Conservation (phyloP, 208 protist species). For the Trypanosoma brucei region DNA sequence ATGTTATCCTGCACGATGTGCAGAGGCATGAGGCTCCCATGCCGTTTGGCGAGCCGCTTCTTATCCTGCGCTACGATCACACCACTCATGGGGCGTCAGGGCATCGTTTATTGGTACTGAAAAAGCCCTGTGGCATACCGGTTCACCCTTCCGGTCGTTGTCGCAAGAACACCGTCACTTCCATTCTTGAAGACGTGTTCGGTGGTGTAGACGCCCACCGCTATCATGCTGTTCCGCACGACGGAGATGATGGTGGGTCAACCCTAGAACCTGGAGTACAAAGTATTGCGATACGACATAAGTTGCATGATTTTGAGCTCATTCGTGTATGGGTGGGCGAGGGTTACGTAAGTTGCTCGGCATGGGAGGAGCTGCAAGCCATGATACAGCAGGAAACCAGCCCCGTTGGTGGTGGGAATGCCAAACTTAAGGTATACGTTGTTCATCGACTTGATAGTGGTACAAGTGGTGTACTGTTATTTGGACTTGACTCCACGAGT, state of each 20-base stretch:
- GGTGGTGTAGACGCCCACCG: conserved; percentile 50
- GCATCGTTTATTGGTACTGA: conserved; percentile 47
- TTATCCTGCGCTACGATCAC: conserved; percentile 49
- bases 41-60: conserved; percentile 43
- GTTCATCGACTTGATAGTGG: conserved; percentile 83
- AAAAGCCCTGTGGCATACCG: conserved; percentile 68
- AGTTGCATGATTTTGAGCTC: conserved; percentile 48
- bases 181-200: conserved; percentile 83
- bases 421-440: conserved; percentile 39
- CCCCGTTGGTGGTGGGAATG: neutral
- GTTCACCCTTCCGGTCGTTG: conserved; percentile 90
- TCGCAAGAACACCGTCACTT: conserved; percentile 90
- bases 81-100: neutral
- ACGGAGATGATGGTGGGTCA: neutral
- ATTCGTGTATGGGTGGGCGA: conserved; percentile 48
- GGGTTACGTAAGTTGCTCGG: conserved; percentile 27
- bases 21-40: conserved; percentile 93
- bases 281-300: conserved; percentile 48
- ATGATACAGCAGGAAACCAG: conserved; percentile 7
- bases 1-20: conserved; percentile 82
- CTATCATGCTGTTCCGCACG: conserved; percentile 20
- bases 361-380: conserved; percentile 34
- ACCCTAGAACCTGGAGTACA: conserved; percentile 8
- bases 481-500: conserved; percentile 45
- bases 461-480: conserved; percentile 85